phyloP scores from a whole-genome alignment of 2,329 filamentous ascomycete genomes.

The Beauveria sp. region DNA sequence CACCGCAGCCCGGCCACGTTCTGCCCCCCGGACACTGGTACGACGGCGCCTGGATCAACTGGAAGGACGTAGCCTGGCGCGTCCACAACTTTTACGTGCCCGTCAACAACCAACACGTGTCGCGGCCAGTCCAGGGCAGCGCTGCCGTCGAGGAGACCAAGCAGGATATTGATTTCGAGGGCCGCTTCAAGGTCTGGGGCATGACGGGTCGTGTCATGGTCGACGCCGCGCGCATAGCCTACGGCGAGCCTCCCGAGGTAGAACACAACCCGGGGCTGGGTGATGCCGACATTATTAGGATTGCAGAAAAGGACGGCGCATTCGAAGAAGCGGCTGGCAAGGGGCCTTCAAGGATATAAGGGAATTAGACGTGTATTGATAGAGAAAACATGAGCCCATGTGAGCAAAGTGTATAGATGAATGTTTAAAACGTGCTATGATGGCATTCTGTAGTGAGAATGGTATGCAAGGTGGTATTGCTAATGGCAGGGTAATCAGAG shows the following conservation, averaged over 20 bases:
- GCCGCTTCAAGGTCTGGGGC: slow-evolving; percentile 79
- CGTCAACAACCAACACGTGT: slow-evolving; percentile 61
- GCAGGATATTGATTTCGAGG: slow-evolving; percentile 27
- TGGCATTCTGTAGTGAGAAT: background rate
- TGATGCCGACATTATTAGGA: slow-evolving; percentile 43
- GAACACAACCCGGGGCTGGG: slow-evolving; percentile 54
- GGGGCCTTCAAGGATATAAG: slow-evolving; percentile 19
- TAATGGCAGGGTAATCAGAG: background rate
- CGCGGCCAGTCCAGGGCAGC: slow-evolving; percentile 47
- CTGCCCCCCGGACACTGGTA: slow-evolving; percentile 66
- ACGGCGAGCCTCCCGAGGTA: slow-evolving; percentile 74
- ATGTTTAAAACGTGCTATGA: background rate
- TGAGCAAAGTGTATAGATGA: background rate
- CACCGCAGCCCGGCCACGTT: slow-evolving; percentile 26
- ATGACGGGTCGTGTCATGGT: slow-evolving; percentile 91
- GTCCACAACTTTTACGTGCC: slow-evolving; percentile 92
- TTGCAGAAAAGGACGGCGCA: slow-evolving; percentile 37
- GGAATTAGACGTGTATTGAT: slow-evolving; percentile 13
- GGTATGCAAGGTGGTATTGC: background rate
- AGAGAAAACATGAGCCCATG: background rate
- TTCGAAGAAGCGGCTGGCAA: slow-evolving; percentile 30
- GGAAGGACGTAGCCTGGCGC: slow-evolving; percentile 70
- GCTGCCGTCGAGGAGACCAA: slow-evolving; percentile 39
- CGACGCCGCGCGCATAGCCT: slow-evolving; percentile 79
- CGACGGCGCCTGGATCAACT: slow-evolving; percentile 71